phyloP scores from a whole-genome alignment of 164 flowering plant genomes.

The Berberis thunbergii region DNA sequence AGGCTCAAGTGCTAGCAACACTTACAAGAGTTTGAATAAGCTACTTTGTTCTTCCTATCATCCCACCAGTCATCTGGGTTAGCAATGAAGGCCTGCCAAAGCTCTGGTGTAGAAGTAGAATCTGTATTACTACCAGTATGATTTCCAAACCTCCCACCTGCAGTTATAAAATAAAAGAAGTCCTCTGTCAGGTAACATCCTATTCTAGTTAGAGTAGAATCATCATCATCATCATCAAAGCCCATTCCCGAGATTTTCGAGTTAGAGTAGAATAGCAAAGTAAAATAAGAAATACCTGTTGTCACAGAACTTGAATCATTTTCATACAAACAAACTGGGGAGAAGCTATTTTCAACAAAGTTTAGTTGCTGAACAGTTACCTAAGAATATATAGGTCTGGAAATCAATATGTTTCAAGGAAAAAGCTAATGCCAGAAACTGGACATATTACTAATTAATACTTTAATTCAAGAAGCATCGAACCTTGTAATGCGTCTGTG shows the following conservation, averaged over 20 bases:
- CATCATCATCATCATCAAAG: no score
- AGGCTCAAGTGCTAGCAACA: background rate
- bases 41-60: conserved; percentile 82
- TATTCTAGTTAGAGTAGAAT: background rate
- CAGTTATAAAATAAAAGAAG: conserved; percentile 7
- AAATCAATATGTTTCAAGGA: background rate
- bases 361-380: conserved; percentile 78
- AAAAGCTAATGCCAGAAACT: no score
- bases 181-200: background rate
- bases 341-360: conserved; percentile 49
- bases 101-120: conserved; percentile 47
- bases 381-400: conserved; percentile 25
- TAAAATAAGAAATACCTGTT: conserved; percentile 26
- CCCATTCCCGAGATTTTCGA: no score
- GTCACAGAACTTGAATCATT: conserved; percentile 25
- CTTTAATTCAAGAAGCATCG: background rate
- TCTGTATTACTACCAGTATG: conserved; percentile 21
- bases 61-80: conserved; percentile 97
- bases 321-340: conserved; percentile 32
- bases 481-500: conserved; percentile 84
- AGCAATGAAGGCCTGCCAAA: conserved; percentile 95
- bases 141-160: conserved; percentile 36
- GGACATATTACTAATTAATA: no score
- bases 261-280: background rate
- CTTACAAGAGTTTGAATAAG: background rate